phyloP scores from a whole-genome alignment of 352 stramenopile species.

The Pythium aphanidermatum region DNA sequence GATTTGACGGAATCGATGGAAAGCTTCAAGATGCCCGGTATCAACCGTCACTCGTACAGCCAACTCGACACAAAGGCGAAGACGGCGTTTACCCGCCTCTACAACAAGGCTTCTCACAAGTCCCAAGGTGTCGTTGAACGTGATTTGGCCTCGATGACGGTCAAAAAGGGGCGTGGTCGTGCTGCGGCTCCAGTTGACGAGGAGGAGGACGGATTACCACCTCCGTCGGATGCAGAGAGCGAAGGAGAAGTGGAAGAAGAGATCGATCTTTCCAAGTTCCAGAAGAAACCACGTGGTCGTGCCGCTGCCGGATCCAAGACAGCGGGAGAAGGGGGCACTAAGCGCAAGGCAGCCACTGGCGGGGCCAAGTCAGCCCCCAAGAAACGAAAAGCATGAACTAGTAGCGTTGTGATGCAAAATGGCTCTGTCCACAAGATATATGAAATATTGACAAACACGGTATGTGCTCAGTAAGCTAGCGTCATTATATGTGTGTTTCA shows the following conservation, averaged over 20 bases:
- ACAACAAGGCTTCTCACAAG: constrained; percentile 90
- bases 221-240: constrained; percentile 64
- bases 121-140: constrained; percentile 92
- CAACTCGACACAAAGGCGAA: constrained; percentile 89
- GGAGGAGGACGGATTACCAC: constrained; percentile 43
- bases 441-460: too few relatives aligned
- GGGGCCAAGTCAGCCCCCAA: constrained; percentile 40
- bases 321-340: constrained; percentile 19
- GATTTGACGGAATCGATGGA: constrained; percentile 97
- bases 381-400: constrained; percentile 28
- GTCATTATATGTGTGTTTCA: too few relatives aligned
- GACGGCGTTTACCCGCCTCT: constrained; percentile 90
- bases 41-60: constrained; percentile 69
- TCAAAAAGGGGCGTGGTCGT: constrained; percentile 71
- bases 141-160: constrained; percentile 51
- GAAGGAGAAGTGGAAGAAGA: constrained; percentile 56
- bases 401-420: too few relatives aligned
- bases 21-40: constrained; percentile 74
- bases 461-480: too few relatives aligned
- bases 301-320: constrained; percentile 9
- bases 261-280: constrained; percentile 71
- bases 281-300: constrained; percentile 59
- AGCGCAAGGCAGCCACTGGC: constrained; percentile 45
- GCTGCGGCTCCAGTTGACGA: constrained; percentile 20
- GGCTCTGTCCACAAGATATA: too few relatives aligned